A percentile compares a stretch with the other conserved stretches of the same genome.
Evolutionary conservation across 2,329 filamentous ascomycete genomes (phyloP).

Genomic region (Fusarium longipes): DNA sequence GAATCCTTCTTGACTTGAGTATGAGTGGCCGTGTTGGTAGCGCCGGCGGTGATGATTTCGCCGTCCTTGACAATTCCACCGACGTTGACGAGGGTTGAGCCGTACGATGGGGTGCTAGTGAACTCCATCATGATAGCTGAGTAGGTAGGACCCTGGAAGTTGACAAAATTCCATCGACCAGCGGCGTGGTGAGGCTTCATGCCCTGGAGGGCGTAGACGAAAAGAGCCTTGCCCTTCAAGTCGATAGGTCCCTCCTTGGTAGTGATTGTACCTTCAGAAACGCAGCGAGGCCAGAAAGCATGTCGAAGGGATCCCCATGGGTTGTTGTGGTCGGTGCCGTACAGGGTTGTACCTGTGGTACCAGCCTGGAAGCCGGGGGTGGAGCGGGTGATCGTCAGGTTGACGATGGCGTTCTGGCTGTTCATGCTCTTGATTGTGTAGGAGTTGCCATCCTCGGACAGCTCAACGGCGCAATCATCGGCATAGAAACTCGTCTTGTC

Average conservation of each 20-base stretch:
- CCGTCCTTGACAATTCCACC: constrained; percentile 85
- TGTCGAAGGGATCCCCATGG: constrained; percentile 96
- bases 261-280: constrained; percentile 83
- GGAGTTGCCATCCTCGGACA: constrained; percentile 83
- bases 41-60: constrained; percentile 80
- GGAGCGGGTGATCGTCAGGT: constrained; percentile 80
- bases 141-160: constrained; percentile 88
- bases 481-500: constrained; percentile 87
- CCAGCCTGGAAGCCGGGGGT: constrained; percentile 88
- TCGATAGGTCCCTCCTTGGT: constrained; percentile 85
- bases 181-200: constrained; percentile 99
- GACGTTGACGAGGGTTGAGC: constrained; percentile 83
- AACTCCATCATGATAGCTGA: constrained; percentile 96
- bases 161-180: constrained; percentile 90
- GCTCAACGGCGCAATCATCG: constrained; percentile 83
- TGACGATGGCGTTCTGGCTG: constrained; percentile 83
- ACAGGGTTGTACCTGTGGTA: constrained; percentile 84
- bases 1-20: constrained; percentile 75
- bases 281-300: constrained; percentile 92
- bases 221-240: constrained; percentile 82
- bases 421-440: constrained; percentile 93
- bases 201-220: constrained; percentile 88
- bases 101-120: constrained; percentile 93
- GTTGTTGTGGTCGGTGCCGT: constrained; percentile 83
- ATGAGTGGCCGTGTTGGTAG: constrained; percentile 74